Percentiles rank a stretch among this genome's conserved stretches.
Evolutionary conservation across 441 rosid genomes (phyloP).

Genomic region (Manihot esculenta): DNA sequence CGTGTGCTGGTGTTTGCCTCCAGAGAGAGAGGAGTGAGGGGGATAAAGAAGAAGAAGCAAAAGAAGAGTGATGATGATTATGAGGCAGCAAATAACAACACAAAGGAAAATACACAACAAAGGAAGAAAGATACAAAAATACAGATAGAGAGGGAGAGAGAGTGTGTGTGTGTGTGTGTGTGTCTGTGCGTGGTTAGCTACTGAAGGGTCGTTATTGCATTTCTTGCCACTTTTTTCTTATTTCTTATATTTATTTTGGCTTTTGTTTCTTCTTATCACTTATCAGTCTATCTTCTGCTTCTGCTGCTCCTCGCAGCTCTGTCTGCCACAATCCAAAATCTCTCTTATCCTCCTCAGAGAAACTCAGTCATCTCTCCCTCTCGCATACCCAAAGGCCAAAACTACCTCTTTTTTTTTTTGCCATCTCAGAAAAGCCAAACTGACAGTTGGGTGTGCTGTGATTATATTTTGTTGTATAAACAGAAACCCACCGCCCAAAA

Average conservation of each 20-base stretch:
- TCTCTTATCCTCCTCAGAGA: background rate
- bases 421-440: constrained; percentile 35
- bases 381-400: background rate
- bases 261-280: background rate
- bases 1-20: background rate
- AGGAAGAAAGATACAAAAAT: background rate
- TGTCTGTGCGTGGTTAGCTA: background rate
- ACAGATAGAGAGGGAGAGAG: background rate
- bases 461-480: background rate
- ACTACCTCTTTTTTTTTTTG: background rate
- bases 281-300: background rate
- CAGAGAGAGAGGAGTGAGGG: background rate
- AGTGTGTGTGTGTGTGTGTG: no score
- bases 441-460: constrained; percentile 26
- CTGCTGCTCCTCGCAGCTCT: background rate
- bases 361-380: constrained; percentile 28
- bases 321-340: background rate
- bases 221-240: background rate
- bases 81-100: constrained; percentile 13
- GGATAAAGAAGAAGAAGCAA: constrained; percentile 2
- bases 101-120: background rate
- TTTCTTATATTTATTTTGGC: background rate
- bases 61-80: constrained; percentile 12
- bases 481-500: background rate
- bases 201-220: constrained; percentile 21